These are phyloP conservation scores for Olyra latifolia DNA, from an alignment of 176 grass and related monocot genomes.

Conservation along the genomic window DNA sequence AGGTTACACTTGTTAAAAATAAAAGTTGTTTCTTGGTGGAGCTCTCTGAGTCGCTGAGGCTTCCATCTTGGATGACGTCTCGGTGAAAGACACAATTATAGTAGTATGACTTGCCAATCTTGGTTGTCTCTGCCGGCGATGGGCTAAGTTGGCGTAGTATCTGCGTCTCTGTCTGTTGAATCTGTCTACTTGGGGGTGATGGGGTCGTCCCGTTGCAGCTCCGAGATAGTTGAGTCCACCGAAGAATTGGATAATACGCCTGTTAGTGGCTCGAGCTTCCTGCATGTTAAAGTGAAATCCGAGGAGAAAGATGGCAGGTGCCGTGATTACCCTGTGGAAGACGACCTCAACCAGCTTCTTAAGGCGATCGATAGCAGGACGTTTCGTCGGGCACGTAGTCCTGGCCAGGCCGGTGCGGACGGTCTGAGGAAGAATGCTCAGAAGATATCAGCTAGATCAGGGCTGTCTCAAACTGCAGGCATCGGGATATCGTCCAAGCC, in stretches of 20 bases:
- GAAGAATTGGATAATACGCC: slow-evolving; percentile 49
- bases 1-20: slow-evolving; percentile 4
- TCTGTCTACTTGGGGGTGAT: slow-evolving; percentile 38
- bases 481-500: slow-evolving; percentile 77
- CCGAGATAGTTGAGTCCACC: slow-evolving; percentile 89
- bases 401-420: slow-evolving; percentile 39
- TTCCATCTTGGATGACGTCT: slow-evolving; percentile 25
- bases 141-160: slow-evolving; percentile 34
- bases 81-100: slow-evolving; percentile 39
- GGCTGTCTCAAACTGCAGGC: slow-evolving; percentile 46
- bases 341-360: slow-evolving; percentile 74
- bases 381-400: slow-evolving; percentile 40
- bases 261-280: slow-evolving; percentile 42
- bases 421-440: slow-evolving; percentile 37
- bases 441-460: slow-evolving; percentile 53
- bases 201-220: slow-evolving; percentile 67
- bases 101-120: slow-evolving; percentile 29
- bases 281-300: slow-evolving; percentile 58
- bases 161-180: slow-evolving; percentile 25
- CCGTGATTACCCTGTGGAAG: slow-evolving; percentile 49
- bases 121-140: slow-evolving; percentile 19
- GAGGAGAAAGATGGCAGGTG: slow-evolving; percentile 41
- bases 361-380: slow-evolving; percentile 72
- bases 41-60: background rate
- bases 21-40: slow-evolving; percentile 27